Percentiles rank a stretch among this genome's conserved stretches.
These are phyloP conservation scores for Yamagishiella unicocca DNA, from an alignment of 139 green algal species.

Conservation along the genomic window DNA sequence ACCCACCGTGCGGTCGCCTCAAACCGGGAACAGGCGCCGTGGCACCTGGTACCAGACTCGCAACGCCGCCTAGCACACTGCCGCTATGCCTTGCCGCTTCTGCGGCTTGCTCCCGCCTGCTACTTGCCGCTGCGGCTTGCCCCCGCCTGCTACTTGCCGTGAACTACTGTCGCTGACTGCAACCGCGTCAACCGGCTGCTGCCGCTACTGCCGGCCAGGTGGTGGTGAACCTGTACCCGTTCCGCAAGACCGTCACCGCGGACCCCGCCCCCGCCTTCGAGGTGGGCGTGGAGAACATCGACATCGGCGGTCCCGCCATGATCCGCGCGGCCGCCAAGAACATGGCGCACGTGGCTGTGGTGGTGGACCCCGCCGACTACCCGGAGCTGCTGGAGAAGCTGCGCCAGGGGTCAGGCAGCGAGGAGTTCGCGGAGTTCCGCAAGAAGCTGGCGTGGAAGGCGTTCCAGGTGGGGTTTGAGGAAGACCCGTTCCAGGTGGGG, in stretches of 20 bases:
- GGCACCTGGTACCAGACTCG: too few species aligned
- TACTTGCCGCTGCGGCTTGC: too few species aligned
- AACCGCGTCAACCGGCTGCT: too few species aligned
- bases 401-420: neutral
- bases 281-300: constrained; percentile 97
- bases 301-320: constrained; percentile 99
- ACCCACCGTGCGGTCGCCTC: too few species aligned
- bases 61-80: too few species aligned
- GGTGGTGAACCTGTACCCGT: constrained; percentile 99
- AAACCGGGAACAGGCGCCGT: too few species aligned
- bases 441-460: constrained; percentile 97
- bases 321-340: constrained; percentile 97
- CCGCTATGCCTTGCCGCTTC: too few species aligned
- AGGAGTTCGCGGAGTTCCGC: constrained; percentile 62
- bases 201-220: constrained; percentile 62
- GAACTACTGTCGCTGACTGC: too few species aligned
- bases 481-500: too few species aligned
- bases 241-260: constrained; percentile 92
- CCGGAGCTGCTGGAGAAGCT: constrained; percentile 79
- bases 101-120: too few species aligned
- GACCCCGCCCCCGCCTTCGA: constrained; percentile 80
- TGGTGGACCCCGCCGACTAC: constrained; percentile 95
- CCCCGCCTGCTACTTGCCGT: too few species aligned
- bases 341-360: constrained; percentile 82
- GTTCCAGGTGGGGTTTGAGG: constrained; percentile 90